phyloP scores from a whole-genome alignment of 225 moss, liverwort and hornwort species.

The Sphagnum tenellum region DNA sequence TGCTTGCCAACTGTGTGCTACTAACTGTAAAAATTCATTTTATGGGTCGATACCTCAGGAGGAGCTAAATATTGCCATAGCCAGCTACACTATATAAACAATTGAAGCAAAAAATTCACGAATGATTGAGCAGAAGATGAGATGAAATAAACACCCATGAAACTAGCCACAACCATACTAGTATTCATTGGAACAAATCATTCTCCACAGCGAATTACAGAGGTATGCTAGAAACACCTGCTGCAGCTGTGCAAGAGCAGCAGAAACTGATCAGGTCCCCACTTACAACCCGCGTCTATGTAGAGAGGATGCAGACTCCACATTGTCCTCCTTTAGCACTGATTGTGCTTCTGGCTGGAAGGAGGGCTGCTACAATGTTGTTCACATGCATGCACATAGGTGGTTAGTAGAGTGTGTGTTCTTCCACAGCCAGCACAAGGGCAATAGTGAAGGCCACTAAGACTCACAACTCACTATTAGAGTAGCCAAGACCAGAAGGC shows the following conservation, averaged over 20 bases:
- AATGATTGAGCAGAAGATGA: too few relatives aligned
- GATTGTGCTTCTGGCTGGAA: slow-evolving; percentile 91
- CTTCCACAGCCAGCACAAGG: slow-evolving; percentile 25
- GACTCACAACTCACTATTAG: not conserved
- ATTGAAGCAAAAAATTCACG: too few relatives aligned
- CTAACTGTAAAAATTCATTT: too few relatives aligned
- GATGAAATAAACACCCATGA: too few relatives aligned
- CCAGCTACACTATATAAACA: too few relatives aligned
- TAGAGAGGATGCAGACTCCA: slow-evolving; percentile 54
- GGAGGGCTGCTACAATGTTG: slow-evolving; percentile 99
- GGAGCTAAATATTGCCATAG: too few relatives aligned
- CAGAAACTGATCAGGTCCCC: slow-evolving; percentile 85
- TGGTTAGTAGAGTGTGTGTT: slow-evolving; percentile 78
- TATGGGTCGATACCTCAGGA: too few relatives aligned
- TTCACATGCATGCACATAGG: slow-evolving; percentile 99
- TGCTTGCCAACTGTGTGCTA: too few relatives aligned
- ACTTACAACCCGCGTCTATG: slow-evolving; percentile 90
- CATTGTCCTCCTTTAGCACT: slow-evolving; percentile 72
- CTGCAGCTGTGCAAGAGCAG: slow-evolving; percentile 99
- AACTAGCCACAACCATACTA: not conserved
- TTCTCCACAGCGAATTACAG: slow-evolving; percentile 68
- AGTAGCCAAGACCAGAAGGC: too few relatives aligned
- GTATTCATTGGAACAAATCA: slow-evolving; percentile 10
- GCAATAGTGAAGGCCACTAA: slow-evolving; percentile 20
- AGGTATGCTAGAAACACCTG: slow-evolving; percentile 94